Evolutionary conservation across 2,329 filamentous ascomycete genomes (phyloP).

Genomic region (Chalaropsis thielavioides): DNA sequence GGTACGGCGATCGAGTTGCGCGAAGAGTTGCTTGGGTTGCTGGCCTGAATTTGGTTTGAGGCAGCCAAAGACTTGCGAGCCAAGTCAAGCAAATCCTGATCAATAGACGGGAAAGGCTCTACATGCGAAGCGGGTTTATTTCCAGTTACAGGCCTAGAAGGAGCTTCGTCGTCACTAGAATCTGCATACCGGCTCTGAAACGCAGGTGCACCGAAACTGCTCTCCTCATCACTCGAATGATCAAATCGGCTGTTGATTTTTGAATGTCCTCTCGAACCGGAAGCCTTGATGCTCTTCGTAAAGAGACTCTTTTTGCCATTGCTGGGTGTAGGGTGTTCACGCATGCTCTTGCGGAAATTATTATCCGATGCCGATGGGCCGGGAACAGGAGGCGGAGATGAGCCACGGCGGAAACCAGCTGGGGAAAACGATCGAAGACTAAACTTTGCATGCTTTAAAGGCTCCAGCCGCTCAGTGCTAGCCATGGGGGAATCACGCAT

Average conservation of each 20-base stretch:
- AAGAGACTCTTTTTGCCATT: conserved; percentile 27
- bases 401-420: conserved; percentile 32
- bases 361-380: conserved; percentile 28
- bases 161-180: conserved; percentile 46
- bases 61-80: conserved; percentile 6
- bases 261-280: conserved; percentile 19
- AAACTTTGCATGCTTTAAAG: conserved; percentile 42
- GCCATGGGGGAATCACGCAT: conserved; percentile 36
- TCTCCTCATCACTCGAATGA: conserved; percentile 57
- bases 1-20: conserved; percentile 11
- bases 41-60: conserved; percentile 2
- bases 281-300: conserved; percentile 27
- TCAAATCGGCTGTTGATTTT: conserved; percentile 41
- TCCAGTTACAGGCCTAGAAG: neutral
- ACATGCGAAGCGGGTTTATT: neutral
- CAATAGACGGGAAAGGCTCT: neutral
- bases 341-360: conserved; percentile 30
- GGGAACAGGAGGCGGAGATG: conserved; percentile 30
- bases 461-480: conserved; percentile 30
- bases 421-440: conserved; percentile 60
- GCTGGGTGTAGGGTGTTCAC: conserved; percentile 23
- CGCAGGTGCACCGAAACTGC: conserved; percentile 18
- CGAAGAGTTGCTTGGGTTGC: conserved; percentile 19
- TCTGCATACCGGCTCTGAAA: conserved; percentile 42
- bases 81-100: neutral